Evolutionary conservation across 805 yeast genomes (phyloP).

Genomic region (Metschnikowia lunata): DNA sequence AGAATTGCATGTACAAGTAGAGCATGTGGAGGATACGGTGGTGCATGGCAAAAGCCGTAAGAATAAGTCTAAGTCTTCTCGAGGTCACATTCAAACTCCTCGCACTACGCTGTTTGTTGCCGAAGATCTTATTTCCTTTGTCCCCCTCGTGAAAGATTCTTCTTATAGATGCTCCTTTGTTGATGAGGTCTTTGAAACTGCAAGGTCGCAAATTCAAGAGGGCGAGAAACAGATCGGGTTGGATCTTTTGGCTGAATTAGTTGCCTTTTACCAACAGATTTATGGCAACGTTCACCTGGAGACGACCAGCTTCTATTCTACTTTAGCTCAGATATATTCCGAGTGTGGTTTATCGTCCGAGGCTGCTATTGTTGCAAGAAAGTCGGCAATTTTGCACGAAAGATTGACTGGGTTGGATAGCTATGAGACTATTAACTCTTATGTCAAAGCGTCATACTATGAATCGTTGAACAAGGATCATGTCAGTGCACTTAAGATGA

Average conservation of each 20-base stretch:
- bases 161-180: slow-evolving; percentile 61
- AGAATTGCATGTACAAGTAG: slow-evolving; percentile 25
- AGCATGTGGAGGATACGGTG: slow-evolving; percentile 16
- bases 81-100: slow-evolving; percentile 5
- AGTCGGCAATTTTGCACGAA: slow-evolving; percentile 70
- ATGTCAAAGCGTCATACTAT: slow-evolving; percentile 68
- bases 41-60: slow-evolving; percentile 24
- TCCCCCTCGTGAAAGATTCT: slow-evolving; percentile 74
- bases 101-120: slow-evolving; percentile 46
- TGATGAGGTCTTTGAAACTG: slow-evolving; percentile 72
- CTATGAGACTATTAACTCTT: slow-evolving; percentile 65
- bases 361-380: slow-evolving; percentile 63
- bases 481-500: slow-evolving; percentile 57
- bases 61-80: slow-evolving; percentile 23
- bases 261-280: slow-evolving; percentile 73
- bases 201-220: slow-evolving; percentile 38
- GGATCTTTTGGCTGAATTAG: slow-evolving; percentile 62
- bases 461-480: slow-evolving; percentile 61
- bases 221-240: slow-evolving; percentile 54
- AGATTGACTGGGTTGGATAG: slow-evolving; percentile 80
- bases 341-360: slow-evolving; percentile 52
- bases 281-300: slow-evolving; percentile 78
- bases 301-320: slow-evolving; percentile 65
- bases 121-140: slow-evolving; percentile 62
- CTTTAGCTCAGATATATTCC: slow-evolving; percentile 62